A percentile compares a stretch with the other conserved stretches of the same genome.
phyloP scores from a whole-genome alignment of 2,329 filamentous ascomycete genomes.

The Thielaviopsis euricoi region DNA sequence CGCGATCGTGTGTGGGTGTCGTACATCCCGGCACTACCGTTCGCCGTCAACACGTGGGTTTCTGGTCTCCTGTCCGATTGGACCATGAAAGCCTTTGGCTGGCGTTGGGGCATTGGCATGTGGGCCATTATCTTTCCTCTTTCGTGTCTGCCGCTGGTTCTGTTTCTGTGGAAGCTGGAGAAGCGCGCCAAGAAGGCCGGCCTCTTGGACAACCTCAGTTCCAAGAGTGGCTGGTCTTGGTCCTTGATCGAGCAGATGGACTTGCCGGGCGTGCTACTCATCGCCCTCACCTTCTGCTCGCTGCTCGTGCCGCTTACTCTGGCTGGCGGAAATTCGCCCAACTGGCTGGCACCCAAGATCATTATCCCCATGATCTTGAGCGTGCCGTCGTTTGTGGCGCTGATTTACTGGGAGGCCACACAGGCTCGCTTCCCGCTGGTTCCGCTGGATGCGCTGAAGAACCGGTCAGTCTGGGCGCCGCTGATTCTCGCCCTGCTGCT shows the following conservation, averaged over 20 bases:
- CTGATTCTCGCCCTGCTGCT: constrained; percentile 40
- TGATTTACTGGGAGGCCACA: constrained; percentile 29
- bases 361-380: constrained; percentile 28
- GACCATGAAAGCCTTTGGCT: constrained; percentile 31
- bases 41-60: constrained; percentile 49
- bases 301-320: constrained; percentile 28
- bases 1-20: constrained; percentile 47
- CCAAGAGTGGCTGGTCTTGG: constrained; percentile 18
- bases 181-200: constrained; percentile 34
- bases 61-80: constrained; percentile 36
- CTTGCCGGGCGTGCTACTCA: constrained; percentile 26
- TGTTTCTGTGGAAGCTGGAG: constrained; percentile 31
- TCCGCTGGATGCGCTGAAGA: constrained; percentile 42
- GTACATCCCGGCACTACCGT: constrained; percentile 42
- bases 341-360: constrained; percentile 24
- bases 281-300: constrained; percentile 28
- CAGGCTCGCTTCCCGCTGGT: constrained; percentile 35
- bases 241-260: constrained; percentile 31
- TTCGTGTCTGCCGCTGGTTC: constrained; percentile 37
- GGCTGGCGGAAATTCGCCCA: constrained; percentile 23
- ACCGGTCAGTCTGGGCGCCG: constrained; percentile 47
- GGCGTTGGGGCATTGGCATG: constrained; percentile 50
- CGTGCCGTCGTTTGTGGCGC: constrained; percentile 31
- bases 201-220: constrained; percentile 22
- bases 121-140: constrained; percentile 46